phyloP scores from a whole-genome alignment of 106 monocot species.

The Gastrodia elata region DNA sequence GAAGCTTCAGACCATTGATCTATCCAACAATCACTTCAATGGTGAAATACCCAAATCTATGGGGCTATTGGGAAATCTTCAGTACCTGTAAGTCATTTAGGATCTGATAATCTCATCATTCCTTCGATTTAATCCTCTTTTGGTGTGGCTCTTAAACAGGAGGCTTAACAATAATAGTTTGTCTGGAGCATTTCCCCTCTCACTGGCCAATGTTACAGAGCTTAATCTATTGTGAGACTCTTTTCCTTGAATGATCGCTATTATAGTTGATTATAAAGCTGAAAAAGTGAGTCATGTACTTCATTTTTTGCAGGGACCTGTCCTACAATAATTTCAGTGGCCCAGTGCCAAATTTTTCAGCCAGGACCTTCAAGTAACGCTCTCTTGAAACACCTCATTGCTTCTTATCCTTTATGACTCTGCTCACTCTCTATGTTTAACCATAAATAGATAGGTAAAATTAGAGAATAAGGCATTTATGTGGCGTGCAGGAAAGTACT shows the following conservation, averaged over 20 bases:
- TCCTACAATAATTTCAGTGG: slow-evolving; percentile 61
- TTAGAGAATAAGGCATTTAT: neutral
- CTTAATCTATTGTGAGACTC: slow-evolving; percentile 44
- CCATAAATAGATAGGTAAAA: neutral
- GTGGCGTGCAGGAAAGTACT: neutral
- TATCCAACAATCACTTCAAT: slow-evolving; percentile 50
- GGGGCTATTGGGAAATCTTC: slow-evolving; percentile 55
- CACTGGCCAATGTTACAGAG: slow-evolving; percentile 26
- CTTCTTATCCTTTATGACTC: neutral
- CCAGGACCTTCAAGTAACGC: slow-evolving; percentile 47
- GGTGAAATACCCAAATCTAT: slow-evolving; percentile 63
- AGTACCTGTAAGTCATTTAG: slow-evolving; percentile 48
- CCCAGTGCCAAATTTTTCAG: slow-evolving; percentile 42
- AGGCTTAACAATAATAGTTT: slow-evolving; percentile 68
- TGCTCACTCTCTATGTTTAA: neutral
- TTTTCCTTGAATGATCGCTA: neutral
- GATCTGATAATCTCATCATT: neutral
- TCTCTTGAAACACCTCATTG: neutral
- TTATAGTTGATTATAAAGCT: neutral
- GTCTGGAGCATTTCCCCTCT: slow-evolving; percentile 37
- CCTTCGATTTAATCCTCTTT: neutral
- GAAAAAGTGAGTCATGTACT: neutral
- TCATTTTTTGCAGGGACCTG: slow-evolving; percentile 33
- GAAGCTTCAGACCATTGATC: slow-evolving; percentile 36
- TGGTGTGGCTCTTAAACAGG: slow-evolving; percentile 18